Evolutionary conservation across 1,284 basidiomycete species (phyloP), one percentile per base, ranked within the genome.

Genomic region (Cutaneotrichosporon sp.): DNA sequence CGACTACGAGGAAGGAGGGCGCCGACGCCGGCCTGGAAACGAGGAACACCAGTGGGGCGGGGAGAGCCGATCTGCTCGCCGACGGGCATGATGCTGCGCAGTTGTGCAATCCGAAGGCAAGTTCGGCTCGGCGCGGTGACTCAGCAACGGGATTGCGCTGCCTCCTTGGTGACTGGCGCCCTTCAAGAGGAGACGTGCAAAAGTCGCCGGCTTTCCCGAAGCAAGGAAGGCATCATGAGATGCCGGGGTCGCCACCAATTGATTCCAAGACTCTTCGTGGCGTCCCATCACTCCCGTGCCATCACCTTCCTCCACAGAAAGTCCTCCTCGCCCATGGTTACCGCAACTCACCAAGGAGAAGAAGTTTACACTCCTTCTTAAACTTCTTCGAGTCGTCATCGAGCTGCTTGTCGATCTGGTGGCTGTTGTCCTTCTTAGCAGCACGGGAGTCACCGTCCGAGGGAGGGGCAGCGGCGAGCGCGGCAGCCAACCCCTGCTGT

Each of bases 351-450:
- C 92, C 94, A 5, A 97, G 84, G 22, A 98, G 83, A 25, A 97
- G 81, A 68, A 98, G 94, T 84, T 97, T 97, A 84, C 91, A 95
- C 80, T 97, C 94, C 74, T 89, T 89, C 79, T 89, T 89, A 71
- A 91, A 90, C 79, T 82, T 82, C 65, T 78, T 81, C 43, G 76
- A 79, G 70, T 84, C 84, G 64, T 85, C 83, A 65, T 84, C 83
- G 38, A 85, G 72, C 72, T 83, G 81, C 64, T 80, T 80, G 73
- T 85, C 84, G 59, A 84, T 84, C 56, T 76, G 75, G 62, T 82
- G 79, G 57, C 87, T 90, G 73, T 84, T 84, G 75, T 84, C 87
- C 67, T 84, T 87, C 54, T 69, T 70, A 38, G 13, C 34, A 18
- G 66, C 59, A n/a, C 57, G 25, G 56, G 65, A 47, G 25, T n/a